Percentiles rank a stretch among this genome's conserved stretches.
Evolutionary conservation across 495 filamentous ascomycete species (phyloP).

Genomic region (Xylaria flabelliformis): DNA sequence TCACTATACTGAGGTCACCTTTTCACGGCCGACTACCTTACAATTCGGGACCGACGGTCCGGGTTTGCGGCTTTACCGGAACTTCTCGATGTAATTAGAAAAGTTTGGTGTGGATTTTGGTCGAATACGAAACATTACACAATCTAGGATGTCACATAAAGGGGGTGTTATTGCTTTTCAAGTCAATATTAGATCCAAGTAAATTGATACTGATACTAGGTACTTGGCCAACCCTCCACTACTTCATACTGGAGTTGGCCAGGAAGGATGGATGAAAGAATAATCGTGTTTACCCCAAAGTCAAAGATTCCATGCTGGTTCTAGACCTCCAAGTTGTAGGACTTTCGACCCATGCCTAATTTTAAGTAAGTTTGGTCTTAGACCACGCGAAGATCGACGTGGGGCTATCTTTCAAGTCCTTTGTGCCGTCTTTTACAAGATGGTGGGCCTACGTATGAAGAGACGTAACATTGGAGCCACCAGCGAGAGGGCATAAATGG

Average conservation of each 20-base stretch:
- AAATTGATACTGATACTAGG: not conserved
- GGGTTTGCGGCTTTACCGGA: not conserved
- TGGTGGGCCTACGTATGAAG: not conserved
- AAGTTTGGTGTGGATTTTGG: not conserved
- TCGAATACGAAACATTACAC: not conserved
- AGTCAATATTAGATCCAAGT: not conserved
- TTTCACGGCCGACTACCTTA: not conserved
- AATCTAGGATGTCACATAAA: not conserved
- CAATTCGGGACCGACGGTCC: constrained; percentile 3
- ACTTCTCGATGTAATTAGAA: not conserved
- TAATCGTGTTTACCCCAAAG: not conserved
- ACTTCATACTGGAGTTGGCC: not conserved
- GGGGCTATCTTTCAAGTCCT: not conserved
- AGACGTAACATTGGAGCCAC: constrained; percentile 2
- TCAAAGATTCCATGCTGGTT: not conserved
- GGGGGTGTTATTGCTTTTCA: not conserved
- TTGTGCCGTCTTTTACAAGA: not conserved
- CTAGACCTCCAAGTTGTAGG: not conserved
- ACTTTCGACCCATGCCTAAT: constrained; percentile 9
- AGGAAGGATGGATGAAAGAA: not conserved
- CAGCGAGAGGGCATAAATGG: not conserved
- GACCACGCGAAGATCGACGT: not conserved
- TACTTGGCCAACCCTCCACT: too few relatives aligned
- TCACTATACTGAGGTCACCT: not conserved
- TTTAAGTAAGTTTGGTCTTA: not conserved